phyloP scores from a whole-genome alignment of 2,329 filamentous ascomycete genomes.

The Nigrograna mackinnonii region DNA sequence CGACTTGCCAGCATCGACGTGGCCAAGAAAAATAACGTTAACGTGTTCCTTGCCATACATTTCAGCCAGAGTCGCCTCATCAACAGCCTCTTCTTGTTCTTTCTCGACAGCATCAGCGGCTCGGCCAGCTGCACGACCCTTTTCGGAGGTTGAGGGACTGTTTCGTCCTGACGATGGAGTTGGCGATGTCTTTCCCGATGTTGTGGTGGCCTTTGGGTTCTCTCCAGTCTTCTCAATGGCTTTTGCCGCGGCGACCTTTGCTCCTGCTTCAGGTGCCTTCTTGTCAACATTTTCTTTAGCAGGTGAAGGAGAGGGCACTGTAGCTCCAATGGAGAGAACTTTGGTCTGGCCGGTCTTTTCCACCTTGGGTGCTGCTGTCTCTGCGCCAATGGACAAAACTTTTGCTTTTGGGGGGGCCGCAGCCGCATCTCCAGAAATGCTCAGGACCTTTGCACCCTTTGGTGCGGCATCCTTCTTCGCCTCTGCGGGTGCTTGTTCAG shows the following conservation, averaged over 20 bases:
- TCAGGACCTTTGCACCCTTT: constrained; percentile 64
- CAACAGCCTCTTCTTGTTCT: constrained; percentile 76
- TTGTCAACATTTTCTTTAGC: constrained; percentile 49
- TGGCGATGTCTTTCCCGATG: constrained; percentile 73
- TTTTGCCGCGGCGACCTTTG: constrained; percentile 85
- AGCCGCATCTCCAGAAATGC: constrained; percentile 46
- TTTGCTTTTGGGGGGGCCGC: constrained; percentile 58
- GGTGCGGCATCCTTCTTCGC: constrained; percentile 45
- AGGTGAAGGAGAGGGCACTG: constrained; percentile 54
- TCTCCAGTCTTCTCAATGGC: constrained; percentile 91
- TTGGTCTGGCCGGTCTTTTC: constrained; percentile 60
- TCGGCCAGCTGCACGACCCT: constrained; percentile 53
- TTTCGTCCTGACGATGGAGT: constrained; percentile 82
- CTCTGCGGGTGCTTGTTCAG: constrained; percentile 49
- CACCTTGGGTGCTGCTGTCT: constrained; percentile 58
- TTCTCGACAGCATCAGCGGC: constrained; percentile 84
- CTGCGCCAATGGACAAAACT: constrained; percentile 63
- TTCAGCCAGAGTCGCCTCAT: constrained; percentile 85
- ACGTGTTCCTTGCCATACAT: constrained; percentile 94
- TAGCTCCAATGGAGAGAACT: constrained; percentile 74
- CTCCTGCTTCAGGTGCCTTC: constrained; percentile 65
- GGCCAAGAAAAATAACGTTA: constrained; percentile 97
- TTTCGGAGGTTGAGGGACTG: constrained; percentile 71
- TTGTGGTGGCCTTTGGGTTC: constrained; percentile 56
- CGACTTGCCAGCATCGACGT: constrained; percentile 98